phyloP scores from a whole-genome alignment of 371 early-diverging fungal species.

The Mortierella sp. region DNA sequence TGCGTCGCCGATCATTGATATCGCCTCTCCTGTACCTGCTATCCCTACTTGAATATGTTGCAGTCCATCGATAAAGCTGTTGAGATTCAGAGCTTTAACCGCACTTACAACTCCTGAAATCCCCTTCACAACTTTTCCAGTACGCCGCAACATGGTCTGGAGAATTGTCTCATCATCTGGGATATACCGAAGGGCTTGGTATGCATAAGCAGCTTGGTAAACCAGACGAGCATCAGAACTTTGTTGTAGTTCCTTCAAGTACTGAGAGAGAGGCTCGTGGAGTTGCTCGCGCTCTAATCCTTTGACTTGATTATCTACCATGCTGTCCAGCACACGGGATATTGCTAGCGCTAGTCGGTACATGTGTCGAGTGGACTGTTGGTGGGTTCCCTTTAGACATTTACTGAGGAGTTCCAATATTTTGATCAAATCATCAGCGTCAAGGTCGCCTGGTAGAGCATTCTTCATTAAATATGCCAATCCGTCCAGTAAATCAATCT shows the following conservation, averaged over 20 bases:
- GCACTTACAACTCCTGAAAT: slow-evolving; percentile 1
- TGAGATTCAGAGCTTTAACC: slow-evolving; percentile 9
- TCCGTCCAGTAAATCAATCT: neutral
- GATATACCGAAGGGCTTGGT: slow-evolving; percentile 5
- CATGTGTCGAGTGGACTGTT: neutral
- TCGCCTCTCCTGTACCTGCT: neutral
- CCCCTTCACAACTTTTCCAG: neutral
- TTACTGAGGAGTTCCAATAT: neutral
- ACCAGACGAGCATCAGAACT: slow-evolving; percentile 10
- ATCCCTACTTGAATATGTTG: slow-evolving; percentile 1
- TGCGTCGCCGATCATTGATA: neutral
- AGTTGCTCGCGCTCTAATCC: slow-evolving; percentile 8
- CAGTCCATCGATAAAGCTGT: neutral
- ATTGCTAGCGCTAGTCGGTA: slow-evolving; percentile 4
- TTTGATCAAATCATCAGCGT: no score
- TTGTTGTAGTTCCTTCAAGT: neutral
- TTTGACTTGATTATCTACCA: slow-evolving; percentile 2
- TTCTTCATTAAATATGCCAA: neutral
- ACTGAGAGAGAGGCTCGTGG: slow-evolving; percentile 5
- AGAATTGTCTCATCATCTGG: no score
- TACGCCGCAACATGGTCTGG: no score
- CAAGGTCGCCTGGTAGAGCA: no score
- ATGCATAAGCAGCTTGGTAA: slow-evolving; percentile 15
- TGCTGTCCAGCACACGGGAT: neutral
- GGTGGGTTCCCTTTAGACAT: slow-evolving; percentile 10